Evolutionary conservation across 805 yeast species (phyloP), one percentile per base, ranked within the genome.

Genomic region (Spathaspora girioi): DNA sequence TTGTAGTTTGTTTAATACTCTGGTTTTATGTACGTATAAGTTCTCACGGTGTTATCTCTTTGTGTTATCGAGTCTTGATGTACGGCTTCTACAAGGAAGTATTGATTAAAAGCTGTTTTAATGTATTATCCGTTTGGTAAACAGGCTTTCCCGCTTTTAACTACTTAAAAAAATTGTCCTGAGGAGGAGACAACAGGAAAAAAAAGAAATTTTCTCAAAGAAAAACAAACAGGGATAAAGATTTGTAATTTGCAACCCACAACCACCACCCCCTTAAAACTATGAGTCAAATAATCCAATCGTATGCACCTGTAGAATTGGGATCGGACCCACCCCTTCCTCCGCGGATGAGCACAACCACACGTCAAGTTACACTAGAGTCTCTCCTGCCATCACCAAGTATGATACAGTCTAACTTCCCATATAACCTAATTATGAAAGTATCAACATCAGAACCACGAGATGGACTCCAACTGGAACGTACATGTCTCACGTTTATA

Each of bases 391-490:
- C 44, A 12, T 29, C 2, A 18, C 44, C 29, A 19, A 42, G 29
- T 10, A 20, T 23, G 3, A 14, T 20, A 3, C 44, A 20, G 9
- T 42, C 14, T 15, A 42, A 42, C 11, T 62, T 61, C 35, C 67
- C 66, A 2, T 59, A 60, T 47, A 54, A 55, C 23, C 53, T 60
- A 56, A 46, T 61, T 11, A 40, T 61, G 17, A 53, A 58, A 27
- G 71, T 76, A 42, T 61, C 68, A 15, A 65, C 75, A 2, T 72
- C 79, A 2, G 84, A 80, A 58, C 83, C 84, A 1, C 64, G 85
- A 42, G 85, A 80, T 59, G 76, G 77, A 8, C 62, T 80, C 15
- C 82, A 80, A 69, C 73, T 76, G 50, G 85, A 80, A 57, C 62
- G 84, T 35, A 80, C 84, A 1, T 73, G 79, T 17, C 62, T 80